Evolutionary conservation across 352 stramenopile genomes (phyloP).

Genomic region (Pythium folliculosum): DNA sequence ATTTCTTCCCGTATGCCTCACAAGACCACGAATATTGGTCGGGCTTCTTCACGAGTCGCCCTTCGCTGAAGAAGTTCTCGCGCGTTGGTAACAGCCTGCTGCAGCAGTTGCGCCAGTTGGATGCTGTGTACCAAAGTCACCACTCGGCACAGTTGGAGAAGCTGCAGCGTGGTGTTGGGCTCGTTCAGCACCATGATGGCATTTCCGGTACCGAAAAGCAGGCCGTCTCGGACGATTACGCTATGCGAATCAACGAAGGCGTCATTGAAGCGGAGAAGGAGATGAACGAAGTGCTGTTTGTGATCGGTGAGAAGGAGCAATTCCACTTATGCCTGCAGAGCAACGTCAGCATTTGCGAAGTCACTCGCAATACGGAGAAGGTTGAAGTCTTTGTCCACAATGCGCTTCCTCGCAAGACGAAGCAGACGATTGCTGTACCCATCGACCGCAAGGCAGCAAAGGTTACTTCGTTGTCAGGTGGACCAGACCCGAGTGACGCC

Average conservation of each 20-base stretch:
- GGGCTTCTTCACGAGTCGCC: conserved; percentile 96
- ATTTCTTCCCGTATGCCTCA: conserved; percentile 97
- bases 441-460: conserved; percentile 48
- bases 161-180: conserved; percentile 88
- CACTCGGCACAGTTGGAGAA: conserved; percentile 48
- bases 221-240: conserved; percentile 95
- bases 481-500: conserved; percentile 37
- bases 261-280: conserved; percentile 64
- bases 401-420: conserved; percentile 50
- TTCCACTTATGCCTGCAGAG: conserved; percentile 71
- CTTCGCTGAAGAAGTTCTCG: conserved; percentile 92
- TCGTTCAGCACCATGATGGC: conserved; percentile 97
- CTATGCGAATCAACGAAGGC: conserved; percentile 88
- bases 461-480: conserved; percentile 41
- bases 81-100: conserved; percentile 88
- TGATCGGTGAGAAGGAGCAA: conserved; percentile 66
- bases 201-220: conserved; percentile 96
- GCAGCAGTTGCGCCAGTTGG: conserved; percentile 90
- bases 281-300: conserved; percentile 75
- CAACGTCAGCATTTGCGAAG: conserved; percentile 93
- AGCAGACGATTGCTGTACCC: conserved; percentile 63
- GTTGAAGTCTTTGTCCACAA: conserved; percentile 82
- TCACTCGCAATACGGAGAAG: conserved; percentile 59
- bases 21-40: conserved; percentile 93
- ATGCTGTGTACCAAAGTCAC: conserved; percentile 76